phyloP scores from a whole-genome alignment of 306 rosid genomes.

The Mimosa bimucronata region DNA sequence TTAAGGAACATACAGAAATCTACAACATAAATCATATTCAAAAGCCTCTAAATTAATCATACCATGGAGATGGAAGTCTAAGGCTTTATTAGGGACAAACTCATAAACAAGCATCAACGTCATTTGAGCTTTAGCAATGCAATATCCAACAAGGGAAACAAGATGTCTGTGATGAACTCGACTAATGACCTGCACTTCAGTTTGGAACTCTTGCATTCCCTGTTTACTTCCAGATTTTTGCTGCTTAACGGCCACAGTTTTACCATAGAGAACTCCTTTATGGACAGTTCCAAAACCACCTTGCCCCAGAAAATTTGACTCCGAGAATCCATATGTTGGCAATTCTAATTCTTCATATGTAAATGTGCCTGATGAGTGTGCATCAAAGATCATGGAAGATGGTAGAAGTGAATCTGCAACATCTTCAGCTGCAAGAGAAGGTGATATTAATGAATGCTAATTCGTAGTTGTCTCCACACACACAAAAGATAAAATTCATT shows the following conservation, averaged over 20 bases:
- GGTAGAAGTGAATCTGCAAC: neutral
- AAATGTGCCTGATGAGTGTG: constrained; percentile 47
- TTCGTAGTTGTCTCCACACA: too few species aligned
- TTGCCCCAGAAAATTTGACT: constrained; percentile 61
- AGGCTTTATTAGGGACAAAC: constrained; percentile 50
- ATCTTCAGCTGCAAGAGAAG: neutral
- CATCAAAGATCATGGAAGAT: constrained; percentile 34
- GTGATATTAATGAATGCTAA: neutral
- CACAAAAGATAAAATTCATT: too few species aligned
- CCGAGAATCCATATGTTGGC: constrained; percentile 59
- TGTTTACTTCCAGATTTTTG: constrained; percentile 59
- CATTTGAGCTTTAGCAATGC: constrained; percentile 48
- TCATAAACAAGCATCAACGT: constrained; percentile 63
- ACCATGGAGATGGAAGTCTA: constrained; percentile 69
- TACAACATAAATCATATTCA: too few species aligned
- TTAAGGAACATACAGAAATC: neutral
- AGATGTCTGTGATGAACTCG: too few species aligned
- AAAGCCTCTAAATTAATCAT: neutral
- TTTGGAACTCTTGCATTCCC: constrained; percentile 66
- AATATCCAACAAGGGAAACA: constrained; percentile 65
- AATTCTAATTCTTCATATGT: constrained; percentile 51
- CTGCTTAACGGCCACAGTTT: constrained; percentile 67
- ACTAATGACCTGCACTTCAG: constrained; percentile 65
- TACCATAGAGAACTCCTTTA: constrained; percentile 63
- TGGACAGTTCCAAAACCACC: constrained; percentile 71